Percentiles rank a stretch among this genome's conserved stretches.
phyloP scores from a whole-genome alignment of 139 green algal genomes.

The Chlamydomonas incerta region DNA sequence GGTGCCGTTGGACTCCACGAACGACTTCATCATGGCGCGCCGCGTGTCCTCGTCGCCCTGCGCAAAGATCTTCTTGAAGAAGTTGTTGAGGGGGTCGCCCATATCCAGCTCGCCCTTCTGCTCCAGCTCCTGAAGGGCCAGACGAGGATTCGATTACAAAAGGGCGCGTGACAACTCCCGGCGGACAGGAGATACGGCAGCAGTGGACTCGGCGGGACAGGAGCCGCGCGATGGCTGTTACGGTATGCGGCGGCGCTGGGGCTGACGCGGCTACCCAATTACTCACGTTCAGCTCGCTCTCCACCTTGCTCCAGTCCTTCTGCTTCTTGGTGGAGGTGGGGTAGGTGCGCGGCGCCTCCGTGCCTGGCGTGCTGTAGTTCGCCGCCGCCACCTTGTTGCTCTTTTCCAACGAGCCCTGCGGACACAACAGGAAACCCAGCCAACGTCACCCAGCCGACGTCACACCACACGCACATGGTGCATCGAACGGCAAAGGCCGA shows the following conservation, averaged over 20 bases:
- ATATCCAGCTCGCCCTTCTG: conserved; percentile 72
- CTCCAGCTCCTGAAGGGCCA: conserved; percentile 61
- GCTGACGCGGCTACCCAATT: too few species aligned
- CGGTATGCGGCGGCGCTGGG: too few species aligned
- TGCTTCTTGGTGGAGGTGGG: conserved; percentile 64
- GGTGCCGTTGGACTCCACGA: conserved; percentile 87
- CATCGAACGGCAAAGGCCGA: too few species aligned
- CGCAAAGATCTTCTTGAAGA: conserved; percentile 77
- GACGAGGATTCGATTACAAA: too few species aligned
- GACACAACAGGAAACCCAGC: too few species aligned
- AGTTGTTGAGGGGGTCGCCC: conserved; percentile 66
- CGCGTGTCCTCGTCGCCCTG: conserved; percentile 63
- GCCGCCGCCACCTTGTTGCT: conserved; percentile 44
- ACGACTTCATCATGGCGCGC: conserved; percentile 98
- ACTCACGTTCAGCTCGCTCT: conserved; percentile 65
- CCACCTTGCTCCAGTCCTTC: conserved; percentile 86
- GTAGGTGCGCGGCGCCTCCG: conserved; percentile 53
- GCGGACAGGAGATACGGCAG: too few species aligned
- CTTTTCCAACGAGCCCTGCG: conserved; percentile 68
- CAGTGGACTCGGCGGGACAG: too few species aligned
- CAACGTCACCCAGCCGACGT: too few species aligned
- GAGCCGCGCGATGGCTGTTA: too few species aligned
- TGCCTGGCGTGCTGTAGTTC: conserved; percentile 55
- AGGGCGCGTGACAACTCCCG: too few species aligned
- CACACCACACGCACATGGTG: too few species aligned